phyloP scores from a whole-genome alignment of 2,329 filamentous ascomycete species.

The Ophiostoma triangulosporum region DNA sequence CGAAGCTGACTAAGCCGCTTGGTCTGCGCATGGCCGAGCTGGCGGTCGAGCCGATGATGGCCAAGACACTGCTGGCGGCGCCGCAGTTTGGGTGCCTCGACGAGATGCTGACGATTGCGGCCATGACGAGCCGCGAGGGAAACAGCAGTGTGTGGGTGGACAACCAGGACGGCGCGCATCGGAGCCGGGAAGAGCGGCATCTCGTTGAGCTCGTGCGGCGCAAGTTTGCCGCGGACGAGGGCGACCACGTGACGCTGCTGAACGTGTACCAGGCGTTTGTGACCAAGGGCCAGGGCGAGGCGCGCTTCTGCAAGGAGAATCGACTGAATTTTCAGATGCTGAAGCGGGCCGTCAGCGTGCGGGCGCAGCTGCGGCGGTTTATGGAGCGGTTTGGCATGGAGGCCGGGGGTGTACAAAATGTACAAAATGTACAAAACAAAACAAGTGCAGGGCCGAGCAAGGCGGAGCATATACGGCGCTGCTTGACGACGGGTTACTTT shows the following conservation, averaged over 20 bases:
- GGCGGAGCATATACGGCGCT: conserved; percentile 66
- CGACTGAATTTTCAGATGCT: conserved; percentile 78
- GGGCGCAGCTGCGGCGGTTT: conserved; percentile 74
- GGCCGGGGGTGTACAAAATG: conserved; percentile 34
- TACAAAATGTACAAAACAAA: neutral
- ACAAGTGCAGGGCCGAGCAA: neutral
- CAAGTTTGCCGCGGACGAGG: conserved; percentile 83
- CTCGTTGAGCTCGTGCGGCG: conserved; percentile 59
- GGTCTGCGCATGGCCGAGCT: conserved; percentile 86
- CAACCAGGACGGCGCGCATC: conserved; percentile 46
- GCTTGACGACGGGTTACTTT: conserved; percentile 83
- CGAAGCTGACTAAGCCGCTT: conserved; percentile 79
- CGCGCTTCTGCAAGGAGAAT: conserved; percentile 78
- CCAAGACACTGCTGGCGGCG: conserved; percentile 69
- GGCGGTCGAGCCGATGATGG: conserved; percentile 90
- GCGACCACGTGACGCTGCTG: conserved; percentile 81
- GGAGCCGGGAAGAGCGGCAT: conserved; percentile 43
- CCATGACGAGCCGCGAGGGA: conserved; percentile 81
- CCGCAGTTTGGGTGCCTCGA: conserved; percentile 62
- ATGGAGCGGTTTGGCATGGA: conserved; percentile 78
- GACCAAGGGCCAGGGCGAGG: conserved; percentile 67
- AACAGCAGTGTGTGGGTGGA: conserved; percentile 71
- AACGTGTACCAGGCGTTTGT: conserved; percentile 90
- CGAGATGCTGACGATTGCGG: conserved; percentile 82
- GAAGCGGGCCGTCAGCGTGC: conserved; percentile 69